Base-by-base conservation (phyloP, 2,329 filamentous ascomycete genomes). In the Claviceps purpurea region DNA sequence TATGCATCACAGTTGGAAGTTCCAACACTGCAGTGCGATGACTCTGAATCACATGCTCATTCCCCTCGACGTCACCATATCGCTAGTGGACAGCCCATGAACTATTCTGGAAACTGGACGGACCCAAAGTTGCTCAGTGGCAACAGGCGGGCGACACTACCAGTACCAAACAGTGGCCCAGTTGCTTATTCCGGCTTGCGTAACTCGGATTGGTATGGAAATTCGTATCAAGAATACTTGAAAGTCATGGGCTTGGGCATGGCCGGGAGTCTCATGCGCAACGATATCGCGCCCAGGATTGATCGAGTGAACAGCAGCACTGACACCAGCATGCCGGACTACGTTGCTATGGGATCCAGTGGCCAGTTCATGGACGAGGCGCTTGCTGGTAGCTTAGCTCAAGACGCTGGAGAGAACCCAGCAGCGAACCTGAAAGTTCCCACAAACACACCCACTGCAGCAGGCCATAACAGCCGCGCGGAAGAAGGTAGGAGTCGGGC, bases 21-120 rank as follows among this genome's bases (percentile, higher is more conserved):
- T 1, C 68, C 72, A 2, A 63, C 70, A 0, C 68, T 69, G 39
- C 62, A 65, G 4, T 63, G 68, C 1, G 73, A 76, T 42, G 71
- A 74, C 44, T 66, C 73, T 2, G 76, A 82, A n/a, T 71, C 73
- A 6, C 82, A 86, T 61, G 69, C 76, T 2, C 82, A 86, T 59
- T 85, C 83, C 0, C 82, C 82, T 20, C 73, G 74, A 22, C 68
- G 68, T 43, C 65, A 62, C 20, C 8, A 34, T n/a, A 51, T 24
- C 6, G 45, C 49, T 5, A 14, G 40, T 3, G 26, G 20, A 2
- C 52, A 55, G 30, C n/a, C 42, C 1, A 49, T 50, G 16, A 51
- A 52, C 18, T 18, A 40, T 8, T 43, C 46, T 8, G 47, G 20
- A 16, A 6, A 40, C 20, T 24, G 49, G 10, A 10, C 37, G 10